Conservation (phyloP, 1,284 basidiomycete genomes). For the Chalciporus sp. region DNA sequence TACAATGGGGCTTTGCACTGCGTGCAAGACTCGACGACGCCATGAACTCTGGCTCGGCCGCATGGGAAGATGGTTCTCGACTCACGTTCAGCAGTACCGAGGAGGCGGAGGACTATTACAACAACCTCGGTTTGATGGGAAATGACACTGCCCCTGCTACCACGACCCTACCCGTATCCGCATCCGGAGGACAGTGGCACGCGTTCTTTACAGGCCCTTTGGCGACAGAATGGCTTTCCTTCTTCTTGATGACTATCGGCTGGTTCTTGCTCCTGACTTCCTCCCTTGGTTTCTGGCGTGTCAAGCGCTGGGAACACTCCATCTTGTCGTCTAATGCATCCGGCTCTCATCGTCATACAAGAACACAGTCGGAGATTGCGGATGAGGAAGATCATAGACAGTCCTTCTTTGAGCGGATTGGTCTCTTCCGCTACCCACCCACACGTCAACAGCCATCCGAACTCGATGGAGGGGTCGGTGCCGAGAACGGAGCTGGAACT, state of each 20-base stretch:
- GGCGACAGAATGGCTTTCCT: slow-evolving; percentile 87
- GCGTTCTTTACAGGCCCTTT: slow-evolving; percentile 49
- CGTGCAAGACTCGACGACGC: slow-evolving; percentile 46
- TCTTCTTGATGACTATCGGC: slow-evolving; percentile 91
- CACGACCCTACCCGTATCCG: slow-evolving; percentile 10
- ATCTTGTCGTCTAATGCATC: slow-evolving; percentile 56
- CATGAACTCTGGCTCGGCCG: slow-evolving; percentile 30
- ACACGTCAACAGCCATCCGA: slow-evolving; percentile 16
- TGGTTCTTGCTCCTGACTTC: slow-evolving; percentile 93
- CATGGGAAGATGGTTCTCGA: slow-evolving; percentile 26
- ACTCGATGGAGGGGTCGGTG: slow-evolving; percentile 4
- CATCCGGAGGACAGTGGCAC: slow-evolving; percentile 26
- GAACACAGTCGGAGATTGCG: slow-evolving; percentile 26
- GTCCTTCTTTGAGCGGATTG: slow-evolving; percentile 32
- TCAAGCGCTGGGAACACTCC: slow-evolving; percentile 84
- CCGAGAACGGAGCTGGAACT: slow-evolving; percentile 1
- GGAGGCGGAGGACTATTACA: slow-evolving; percentile 52
- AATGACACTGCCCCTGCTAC: slow-evolving; percentile 16
- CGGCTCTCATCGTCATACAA: slow-evolving; percentile 25
- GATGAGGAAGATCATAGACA: slow-evolving; percentile 28
- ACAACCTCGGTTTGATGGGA: slow-evolving; percentile 14
- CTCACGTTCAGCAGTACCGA: slow-evolving; percentile 46
- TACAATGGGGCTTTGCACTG: slow-evolving; percentile 92
- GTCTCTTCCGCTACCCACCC: slow-evolving; percentile 21
- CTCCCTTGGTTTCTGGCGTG: slow-evolving; percentile 88